phyloP scores from a whole-genome alignment of 1,284 basidiomycete genomes.

The Phaffia rhodozyma region DNA sequence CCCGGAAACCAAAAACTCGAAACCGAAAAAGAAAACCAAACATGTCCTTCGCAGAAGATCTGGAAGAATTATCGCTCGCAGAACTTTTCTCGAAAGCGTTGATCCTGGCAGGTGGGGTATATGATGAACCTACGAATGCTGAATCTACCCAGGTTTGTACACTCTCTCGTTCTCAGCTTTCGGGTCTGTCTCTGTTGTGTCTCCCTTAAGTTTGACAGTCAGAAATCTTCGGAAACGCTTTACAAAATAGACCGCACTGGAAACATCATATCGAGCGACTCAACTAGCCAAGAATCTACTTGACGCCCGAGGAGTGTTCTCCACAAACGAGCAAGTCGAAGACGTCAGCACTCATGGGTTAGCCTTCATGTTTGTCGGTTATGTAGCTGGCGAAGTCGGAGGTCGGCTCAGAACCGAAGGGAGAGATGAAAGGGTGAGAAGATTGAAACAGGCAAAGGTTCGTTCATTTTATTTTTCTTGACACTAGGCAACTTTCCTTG shows the following conservation, averaged over 20 bases:
- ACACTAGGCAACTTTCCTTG: background rate
- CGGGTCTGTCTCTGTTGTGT: background rate
- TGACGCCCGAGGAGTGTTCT: slow-evolving; percentile 55
- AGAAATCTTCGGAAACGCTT: background rate
- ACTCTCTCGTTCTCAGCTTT: background rate
- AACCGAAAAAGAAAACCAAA: background rate
- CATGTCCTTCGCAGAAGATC: background rate
- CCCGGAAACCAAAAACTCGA: background rate
- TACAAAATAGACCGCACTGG: background rate
- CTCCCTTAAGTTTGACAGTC: background rate
- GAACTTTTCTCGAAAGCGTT: slow-evolving; percentile 13
- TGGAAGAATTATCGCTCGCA: slow-evolving; percentile 9
- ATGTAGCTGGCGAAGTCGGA: slow-evolving; percentile 58
- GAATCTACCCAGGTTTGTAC: slow-evolving; percentile 12
- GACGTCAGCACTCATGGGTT: slow-evolving; percentile 73
- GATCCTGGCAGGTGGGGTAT: background rate
- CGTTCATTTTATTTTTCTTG: slow-evolving; percentile 24
- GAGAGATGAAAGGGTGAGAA: slow-evolving; percentile 46
- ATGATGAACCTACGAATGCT: slow-evolving; percentile 3
- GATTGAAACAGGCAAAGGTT: slow-evolving; percentile 52
- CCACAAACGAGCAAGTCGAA: slow-evolving; percentile 69
- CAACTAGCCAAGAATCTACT: slow-evolving; percentile 11
- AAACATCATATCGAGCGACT: background rate
- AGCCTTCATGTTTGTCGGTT: slow-evolving; percentile 66
- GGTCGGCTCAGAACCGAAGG: slow-evolving; percentile 51